Evolutionary conservation across 805 yeast species (phyloP).

Genomic region (Starmera dryadoides): DNA sequence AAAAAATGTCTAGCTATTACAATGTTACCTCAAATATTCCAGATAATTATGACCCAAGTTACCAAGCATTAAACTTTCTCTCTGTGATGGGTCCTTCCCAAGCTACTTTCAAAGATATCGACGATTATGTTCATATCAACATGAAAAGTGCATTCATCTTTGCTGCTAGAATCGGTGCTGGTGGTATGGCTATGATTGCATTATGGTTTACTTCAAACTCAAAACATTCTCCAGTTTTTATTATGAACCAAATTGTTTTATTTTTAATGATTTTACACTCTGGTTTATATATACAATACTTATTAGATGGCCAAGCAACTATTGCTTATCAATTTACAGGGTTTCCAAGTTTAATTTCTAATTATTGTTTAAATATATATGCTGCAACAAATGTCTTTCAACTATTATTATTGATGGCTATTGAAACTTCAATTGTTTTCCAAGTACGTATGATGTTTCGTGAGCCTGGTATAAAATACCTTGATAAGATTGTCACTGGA

Average conservation of each 20-base stretch:
- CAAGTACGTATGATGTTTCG: constrained; percentile 72
- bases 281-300: constrained; percentile 46
- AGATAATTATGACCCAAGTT: constrained; percentile 16
- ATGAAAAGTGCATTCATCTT: constrained; percentile 37
- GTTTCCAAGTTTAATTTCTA: constrained; percentile 32
- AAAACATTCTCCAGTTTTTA: constrained; percentile 60
- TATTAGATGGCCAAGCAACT: constrained; percentile 44
- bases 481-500: constrained; percentile 32
- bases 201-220: constrained; percentile 44
- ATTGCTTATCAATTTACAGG: constrained; percentile 40
- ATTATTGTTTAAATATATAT: constrained; percentile 36
- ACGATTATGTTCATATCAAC: constrained; percentile 25
- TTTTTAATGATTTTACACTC: constrained; percentile 52
- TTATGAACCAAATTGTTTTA: constrained; percentile 61
- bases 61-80: constrained; percentile 30
- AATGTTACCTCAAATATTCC: constrained; percentile 1
- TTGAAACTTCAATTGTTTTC: constrained; percentile 60
- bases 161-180: constrained; percentile 55
- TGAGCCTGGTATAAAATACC: constrained; percentile 25
- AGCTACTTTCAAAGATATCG: constrained; percentile 35
- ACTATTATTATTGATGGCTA: constrained; percentile 47
- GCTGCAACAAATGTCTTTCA: constrained; percentile 58
- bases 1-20: too few relatives aligned
- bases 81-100: constrained; percentile 32
- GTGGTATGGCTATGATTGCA: constrained; percentile 36